Base-by-base conservation (phyloP, 75 land plant species). In the Pseudotsuga menziesii region DNA sequence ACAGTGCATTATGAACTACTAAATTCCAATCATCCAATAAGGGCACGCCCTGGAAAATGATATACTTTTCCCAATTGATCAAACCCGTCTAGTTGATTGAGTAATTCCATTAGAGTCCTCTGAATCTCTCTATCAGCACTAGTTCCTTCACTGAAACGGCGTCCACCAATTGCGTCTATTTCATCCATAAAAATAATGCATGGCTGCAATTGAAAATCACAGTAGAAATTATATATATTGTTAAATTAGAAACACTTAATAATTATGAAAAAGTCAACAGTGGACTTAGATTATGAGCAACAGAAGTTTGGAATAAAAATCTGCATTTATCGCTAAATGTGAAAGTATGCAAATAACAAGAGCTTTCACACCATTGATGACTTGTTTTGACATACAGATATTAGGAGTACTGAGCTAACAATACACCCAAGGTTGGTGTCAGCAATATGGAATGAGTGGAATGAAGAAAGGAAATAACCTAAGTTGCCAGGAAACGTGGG, bases 131-230 rank as follows among this genome's bases (percentile, higher is more conserved):
- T 86, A 60, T 94, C 94, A 63, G 97, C 94, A 87, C 97, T 94
- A 12, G 94, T 94, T 74, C 97, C 97, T 80, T 94, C 97, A 79
- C 97, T 94, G 55, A 94, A 94, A 32, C 97, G 88, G 22, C 97
- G 92, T 23, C 97, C 97, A 78, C 97, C 97, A 78, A 94, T 94
- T 59, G 97, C 97, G 88, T 94, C 97, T 72, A 94, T 94, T 79
- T 94, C 97, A 88, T 94, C 97, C 97, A 94, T 94, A 83, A 94
- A 94, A 61, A 94, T 94, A 35, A 94, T 94, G 80, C 97, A 94
- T 22, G 93, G 96, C 96, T 93, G 69, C 56, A 59, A 75, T 27
- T 20, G 57, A 75, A 74, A 54, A 23, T 36, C 73, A 48, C 23
- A 20, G 35, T 32, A 41, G n/a, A 25, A 23, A 61, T 76, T 41